Evolutionary conservation across 257 asterid species (phyloP), one percentile per base, ranked within the genome.

Genomic region (Solanum habrochaites): DNA sequence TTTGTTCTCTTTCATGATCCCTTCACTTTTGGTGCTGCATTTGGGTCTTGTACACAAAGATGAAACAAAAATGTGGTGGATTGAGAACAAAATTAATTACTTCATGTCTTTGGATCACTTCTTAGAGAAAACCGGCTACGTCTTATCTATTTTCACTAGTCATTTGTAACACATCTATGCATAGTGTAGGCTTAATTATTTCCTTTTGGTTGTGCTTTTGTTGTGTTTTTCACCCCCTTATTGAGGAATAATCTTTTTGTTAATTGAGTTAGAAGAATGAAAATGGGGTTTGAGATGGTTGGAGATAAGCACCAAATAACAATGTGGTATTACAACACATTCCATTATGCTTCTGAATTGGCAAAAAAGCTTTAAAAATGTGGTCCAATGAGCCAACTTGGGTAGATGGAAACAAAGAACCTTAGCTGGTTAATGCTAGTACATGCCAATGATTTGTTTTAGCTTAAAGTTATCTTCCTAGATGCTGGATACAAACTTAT

Each of bases 301-400:
- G 87, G 85, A 14, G 78, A 58, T 71, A 9, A 70, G 85, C 45
- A 81, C 69, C 85, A 35, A 47, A 69, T 25, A 23, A 37, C 60
- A 49, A 67, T 56, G 74, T 47, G 52, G 72, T 35, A 82, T 52
- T 87, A 73, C 43, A 70, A 83, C 87, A 83, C 67, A 25, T 72
- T 27, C 83, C 78, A 71, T 32, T 56, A 69, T 71, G 27, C 42
- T 29, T 49, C 56, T 39, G 85, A 58, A 71, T 72, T 31, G 80
- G 32, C 45, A 31, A 20, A 72, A 62, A 43, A 35, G 58, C 32
- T 23, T 78, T 27, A 83, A 72, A 72, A 13, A 27, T 69, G 84
- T 87, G 89, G 78, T 87, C 85, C 82, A 83, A 43, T 62, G 35
- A 87, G 62, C 73, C 87, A 49, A 84, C 85, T 83, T 87, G 85